A percentile compares a stretch with the other conserved stretches of the same genome.
Conservation (phyloP, 371 early-diverging fungal genomes). For the Blakeslea trispora region DNA sequence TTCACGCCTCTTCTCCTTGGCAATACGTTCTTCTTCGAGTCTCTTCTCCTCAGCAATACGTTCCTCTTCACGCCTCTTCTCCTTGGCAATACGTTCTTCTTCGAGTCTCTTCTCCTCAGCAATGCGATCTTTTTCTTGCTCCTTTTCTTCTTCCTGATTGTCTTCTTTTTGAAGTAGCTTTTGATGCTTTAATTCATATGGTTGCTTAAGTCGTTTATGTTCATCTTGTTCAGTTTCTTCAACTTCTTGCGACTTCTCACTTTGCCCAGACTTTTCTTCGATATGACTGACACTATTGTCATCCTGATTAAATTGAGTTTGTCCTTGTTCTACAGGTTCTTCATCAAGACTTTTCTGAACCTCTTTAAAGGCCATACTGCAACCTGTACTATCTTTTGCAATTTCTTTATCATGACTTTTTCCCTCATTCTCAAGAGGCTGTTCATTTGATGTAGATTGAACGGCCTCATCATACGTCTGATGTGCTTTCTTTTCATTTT, state of each 20-base stretch:
- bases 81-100: slow-evolving; percentile 6
- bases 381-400: no score
- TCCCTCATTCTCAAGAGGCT: neutral
- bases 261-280: slow-evolving; percentile 5
- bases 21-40: neutral
- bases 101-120: slow-evolving; percentile 14
- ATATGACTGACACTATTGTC: no score
- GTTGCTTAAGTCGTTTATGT: slow-evolving; percentile 14
- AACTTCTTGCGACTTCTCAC: neutral
- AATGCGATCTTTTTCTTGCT: neutral
- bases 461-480: neutral
- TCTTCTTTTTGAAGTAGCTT: slow-evolving; percentile 12
- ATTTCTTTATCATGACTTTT: no score
- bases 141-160: neutral
- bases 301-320: no score
- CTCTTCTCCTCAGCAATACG: neutral
- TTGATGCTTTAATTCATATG: no score
- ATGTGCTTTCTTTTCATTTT: neutral
- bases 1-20: neutral
- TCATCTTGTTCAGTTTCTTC: slow-evolving; percentile 6
- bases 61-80: slow-evolving; percentile 2
- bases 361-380: slow-evolving; percentile 11
- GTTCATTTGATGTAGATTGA: neutral
- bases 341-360: slow-evolving; percentile 3
- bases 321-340: neutral